A percentile compares a stretch with the other conserved stretches of the same genome.
Evolutionary conservation across 2,329 filamentous ascomycete species (phyloP).

Genomic region (Xylariales sp.): DNA sequence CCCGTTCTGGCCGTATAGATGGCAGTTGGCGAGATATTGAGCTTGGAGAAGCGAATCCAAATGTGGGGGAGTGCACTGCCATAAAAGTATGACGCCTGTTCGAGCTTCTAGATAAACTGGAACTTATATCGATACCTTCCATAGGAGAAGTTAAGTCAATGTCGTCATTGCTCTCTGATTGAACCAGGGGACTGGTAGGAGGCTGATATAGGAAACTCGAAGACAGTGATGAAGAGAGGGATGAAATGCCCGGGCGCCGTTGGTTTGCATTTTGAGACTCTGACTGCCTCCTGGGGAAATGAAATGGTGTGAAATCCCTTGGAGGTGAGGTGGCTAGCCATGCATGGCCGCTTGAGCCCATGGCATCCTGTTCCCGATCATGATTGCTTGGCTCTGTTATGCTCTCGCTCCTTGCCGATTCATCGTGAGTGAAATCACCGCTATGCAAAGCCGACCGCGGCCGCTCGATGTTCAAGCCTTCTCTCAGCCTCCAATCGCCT

Average conservation of each 20-base stretch:
- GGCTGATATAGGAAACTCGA: conserved; percentile 80
- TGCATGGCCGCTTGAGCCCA: conserved; percentile 14
- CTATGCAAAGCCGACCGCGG: conserved; percentile 73
- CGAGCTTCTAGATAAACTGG: conserved; percentile 30
- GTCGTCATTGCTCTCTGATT: conserved; percentile 82
- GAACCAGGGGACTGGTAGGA: conserved; percentile 87
- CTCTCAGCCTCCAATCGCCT: conserved; percentile 39
- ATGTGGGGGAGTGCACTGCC: conserved; percentile 48
- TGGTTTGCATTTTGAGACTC: conserved; percentile 28
- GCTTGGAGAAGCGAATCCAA: conserved; percentile 34
- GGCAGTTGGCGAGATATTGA: conserved; percentile 26
- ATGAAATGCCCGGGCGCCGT: conserved; percentile 48
- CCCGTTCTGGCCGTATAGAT: conserved; percentile 52
- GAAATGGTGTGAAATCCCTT: conserved; percentile 43
- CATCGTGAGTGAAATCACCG: conserved; percentile 57
- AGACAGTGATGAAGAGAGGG: conserved; percentile 67
- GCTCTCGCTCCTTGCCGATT: conserved; percentile 18
- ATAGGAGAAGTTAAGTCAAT: conserved; percentile 56
- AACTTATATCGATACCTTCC: conserved; percentile 44
- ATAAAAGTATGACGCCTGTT: conserved; percentile 73
- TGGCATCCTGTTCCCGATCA: conserved; percentile 11
- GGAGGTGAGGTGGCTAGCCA: conserved; percentile 57
- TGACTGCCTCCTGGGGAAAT: conserved; percentile 30
- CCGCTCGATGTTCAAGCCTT: conserved; percentile 67
- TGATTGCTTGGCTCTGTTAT: conserved; percentile 16